A percentile compares a stretch with the other conserved stretches of the same genome.
phyloP scores from a whole-genome alignment of 441 rosid species.

The Pelargonium citronellum region DNA sequence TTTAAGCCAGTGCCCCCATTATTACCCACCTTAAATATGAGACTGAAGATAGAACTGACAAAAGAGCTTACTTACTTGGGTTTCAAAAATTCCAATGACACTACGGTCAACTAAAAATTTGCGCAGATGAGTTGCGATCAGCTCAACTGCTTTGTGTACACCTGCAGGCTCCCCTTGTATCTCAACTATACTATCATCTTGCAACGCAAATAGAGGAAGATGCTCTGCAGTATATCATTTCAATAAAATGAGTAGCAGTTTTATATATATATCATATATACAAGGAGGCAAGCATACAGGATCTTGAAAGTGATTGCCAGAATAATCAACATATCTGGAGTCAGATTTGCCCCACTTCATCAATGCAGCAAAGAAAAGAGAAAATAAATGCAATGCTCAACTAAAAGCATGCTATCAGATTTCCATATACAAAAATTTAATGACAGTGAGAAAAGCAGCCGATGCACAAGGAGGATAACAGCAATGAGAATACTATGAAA shows the following conservation, averaged over 20 bases:
- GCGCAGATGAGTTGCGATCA: slow-evolving; percentile 32
- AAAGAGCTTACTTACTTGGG: slow-evolving; percentile 20
- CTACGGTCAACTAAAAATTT: slow-evolving; percentile 34
- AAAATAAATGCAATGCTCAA: background rate
- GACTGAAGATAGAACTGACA: background rate
- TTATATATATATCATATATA: background rate
- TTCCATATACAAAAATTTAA: background rate
- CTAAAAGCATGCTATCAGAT: background rate
- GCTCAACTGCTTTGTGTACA: slow-evolving; percentile 34
- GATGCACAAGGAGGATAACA: background rate
- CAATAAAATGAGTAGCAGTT: background rate
- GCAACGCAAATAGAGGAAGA: slow-evolving; percentile 31
- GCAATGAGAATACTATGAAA: background rate
- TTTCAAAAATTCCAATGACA: slow-evolving; percentile 29
- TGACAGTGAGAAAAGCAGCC: background rate
- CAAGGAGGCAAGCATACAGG: background rate
- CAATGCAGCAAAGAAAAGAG: background rate
- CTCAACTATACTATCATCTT: slow-evolving; percentile 33
- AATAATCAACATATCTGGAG: slow-evolving; percentile 1
- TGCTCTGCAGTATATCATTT: slow-evolving; percentile 26
- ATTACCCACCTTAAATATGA: background rate
- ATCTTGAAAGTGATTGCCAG: background rate
- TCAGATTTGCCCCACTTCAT: background rate
- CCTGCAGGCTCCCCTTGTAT: slow-evolving; percentile 29
- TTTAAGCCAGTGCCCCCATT: background rate